Conservation (phyloP, 257 asterid genomes). For the Anisodus acutangulus region DNA sequence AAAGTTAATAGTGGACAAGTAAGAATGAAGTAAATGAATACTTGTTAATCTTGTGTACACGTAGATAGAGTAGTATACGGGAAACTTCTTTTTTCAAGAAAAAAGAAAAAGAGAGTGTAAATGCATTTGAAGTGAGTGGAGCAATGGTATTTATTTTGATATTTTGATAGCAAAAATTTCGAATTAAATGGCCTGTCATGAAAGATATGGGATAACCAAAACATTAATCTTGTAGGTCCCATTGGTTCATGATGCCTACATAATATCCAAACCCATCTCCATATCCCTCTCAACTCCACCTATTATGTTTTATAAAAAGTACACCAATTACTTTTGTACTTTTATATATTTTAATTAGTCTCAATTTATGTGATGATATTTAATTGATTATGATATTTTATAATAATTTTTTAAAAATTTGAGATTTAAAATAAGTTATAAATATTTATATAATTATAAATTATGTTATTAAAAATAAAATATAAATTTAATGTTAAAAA, state of each 20-base stretch:
- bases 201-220: conserved; percentile 23
- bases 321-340: neutral
- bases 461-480: no score
- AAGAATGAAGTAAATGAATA: no score
- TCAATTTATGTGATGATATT: neutral
- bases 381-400: no score
- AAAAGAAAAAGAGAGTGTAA: neutral
- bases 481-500: no score
- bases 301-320: neutral
- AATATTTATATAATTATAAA: no score
- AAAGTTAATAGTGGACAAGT: no score
- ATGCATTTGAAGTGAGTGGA: neutral
- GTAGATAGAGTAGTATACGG: neutral
- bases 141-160: neutral
- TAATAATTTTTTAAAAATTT: no score
- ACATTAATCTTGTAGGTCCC: conserved; percentile 29
- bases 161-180: neutral
- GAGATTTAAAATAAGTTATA: no score
- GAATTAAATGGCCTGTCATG: neutral
- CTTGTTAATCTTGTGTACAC: neutral
- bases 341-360: neutral
- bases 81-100: no score
- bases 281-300: conserved; percentile 9
- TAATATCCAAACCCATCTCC: neutral
- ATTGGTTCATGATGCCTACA: conserved; percentile 1